These are phyloP conservation scores for Aspergillus brasiliensis DNA, from an alignment of 2,329 filamentous ascomycete genomes.

Conservation along the genomic window DNA sequence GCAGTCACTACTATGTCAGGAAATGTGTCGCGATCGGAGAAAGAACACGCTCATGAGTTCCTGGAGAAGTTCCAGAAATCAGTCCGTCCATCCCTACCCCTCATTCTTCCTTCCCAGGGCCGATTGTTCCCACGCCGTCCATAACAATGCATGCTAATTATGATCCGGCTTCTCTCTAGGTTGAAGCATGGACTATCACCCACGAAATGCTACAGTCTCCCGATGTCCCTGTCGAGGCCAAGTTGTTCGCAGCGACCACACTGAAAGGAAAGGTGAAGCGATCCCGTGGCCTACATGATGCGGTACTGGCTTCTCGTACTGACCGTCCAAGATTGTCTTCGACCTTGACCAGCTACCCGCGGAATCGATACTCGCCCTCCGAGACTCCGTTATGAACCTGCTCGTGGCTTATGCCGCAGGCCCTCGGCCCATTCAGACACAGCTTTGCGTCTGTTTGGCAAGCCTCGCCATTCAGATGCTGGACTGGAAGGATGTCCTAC, in stretches of 20 bases:
- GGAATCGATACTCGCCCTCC: slow-evolving; percentile 72
- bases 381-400: slow-evolving; percentile 80
- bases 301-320: slow-evolving; percentile 19
- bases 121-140: not conserved
- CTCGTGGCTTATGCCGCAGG: slow-evolving; percentile 80
- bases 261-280: slow-evolving; percentile 88
- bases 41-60: slow-evolving; percentile 87
- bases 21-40: slow-evolving; percentile 76
- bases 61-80: slow-evolving; percentile 98
- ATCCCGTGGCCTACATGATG: slow-evolving; percentile 5
- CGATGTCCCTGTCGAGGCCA: slow-evolving; percentile 76
- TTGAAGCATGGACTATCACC: slow-evolving; percentile 87
- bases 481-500: slow-evolving; percentile 89
- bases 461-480: slow-evolving; percentile 96
- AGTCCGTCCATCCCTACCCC: slow-evolving; percentile 57
- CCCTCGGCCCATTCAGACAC: slow-evolving; percentile 80
- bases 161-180: slow-evolving; percentile 50
- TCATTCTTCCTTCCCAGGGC: slow-evolving; percentile 16
- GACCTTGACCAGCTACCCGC: slow-evolving; percentile 86
- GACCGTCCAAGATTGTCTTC: slow-evolving; percentile 77
- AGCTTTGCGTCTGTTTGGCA: slow-evolving; percentile 91
- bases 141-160: slow-evolving; percentile 4
- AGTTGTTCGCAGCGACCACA: slow-evolving; percentile 94
- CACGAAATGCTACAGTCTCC: slow-evolving; percentile 80
- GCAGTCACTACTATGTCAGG: slow-evolving; percentile 90